Conservation (phyloP, 768 basidiomycete species). For the Strobilomyces echinocephalus region DNA sequence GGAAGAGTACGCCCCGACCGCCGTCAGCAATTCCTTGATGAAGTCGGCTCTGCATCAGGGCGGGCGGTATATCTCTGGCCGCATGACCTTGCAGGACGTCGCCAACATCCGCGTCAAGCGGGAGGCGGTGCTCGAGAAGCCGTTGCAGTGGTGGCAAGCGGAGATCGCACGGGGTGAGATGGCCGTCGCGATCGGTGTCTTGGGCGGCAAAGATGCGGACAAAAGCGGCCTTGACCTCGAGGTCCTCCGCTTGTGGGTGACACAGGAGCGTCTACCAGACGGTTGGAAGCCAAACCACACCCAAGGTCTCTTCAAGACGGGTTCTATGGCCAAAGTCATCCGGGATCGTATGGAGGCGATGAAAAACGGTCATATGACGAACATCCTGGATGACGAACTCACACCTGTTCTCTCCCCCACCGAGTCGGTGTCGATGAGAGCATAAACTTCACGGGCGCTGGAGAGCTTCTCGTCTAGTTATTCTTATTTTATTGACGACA, state of each 20-base stretch:
- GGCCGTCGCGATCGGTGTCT: conserved; percentile 55
- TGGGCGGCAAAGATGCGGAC: conserved; percentile 30
- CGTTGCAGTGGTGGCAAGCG: conserved; percentile 41
- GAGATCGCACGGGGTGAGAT: conserved; percentile 67
- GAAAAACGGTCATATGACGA: conserved; percentile 8
- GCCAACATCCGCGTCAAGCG: conserved; percentile 49
- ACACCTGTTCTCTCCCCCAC: conserved; percentile 1
- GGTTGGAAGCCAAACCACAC: conserved; percentile 33
- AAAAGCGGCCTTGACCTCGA: conserved; percentile 44
- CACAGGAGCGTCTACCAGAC: conserved; percentile 48
- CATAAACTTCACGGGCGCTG: not conserved
- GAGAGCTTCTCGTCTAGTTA: not conserved
- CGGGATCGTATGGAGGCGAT: conserved; percentile 27
- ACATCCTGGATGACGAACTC: conserved; percentile 18
- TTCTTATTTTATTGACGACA: not conserved
- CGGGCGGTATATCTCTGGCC: conserved; percentile 20
- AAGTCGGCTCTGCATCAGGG: conserved; percentile 38
- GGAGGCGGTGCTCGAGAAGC: conserved; percentile 36
- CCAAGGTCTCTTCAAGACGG: conserved; percentile 26
- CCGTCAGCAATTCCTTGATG: conserved; percentile 38
- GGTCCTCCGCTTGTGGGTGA: conserved; percentile 48
- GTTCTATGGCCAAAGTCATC: conserved; percentile 22
- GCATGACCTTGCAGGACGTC: conserved; percentile 34
- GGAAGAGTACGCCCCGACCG: conserved; percentile 43
- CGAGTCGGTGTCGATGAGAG: not conserved